These are phyloP conservation scores for Artemisia argyi DNA, from an alignment of 129 eudicot species.

Conservation along the genomic window DNA sequence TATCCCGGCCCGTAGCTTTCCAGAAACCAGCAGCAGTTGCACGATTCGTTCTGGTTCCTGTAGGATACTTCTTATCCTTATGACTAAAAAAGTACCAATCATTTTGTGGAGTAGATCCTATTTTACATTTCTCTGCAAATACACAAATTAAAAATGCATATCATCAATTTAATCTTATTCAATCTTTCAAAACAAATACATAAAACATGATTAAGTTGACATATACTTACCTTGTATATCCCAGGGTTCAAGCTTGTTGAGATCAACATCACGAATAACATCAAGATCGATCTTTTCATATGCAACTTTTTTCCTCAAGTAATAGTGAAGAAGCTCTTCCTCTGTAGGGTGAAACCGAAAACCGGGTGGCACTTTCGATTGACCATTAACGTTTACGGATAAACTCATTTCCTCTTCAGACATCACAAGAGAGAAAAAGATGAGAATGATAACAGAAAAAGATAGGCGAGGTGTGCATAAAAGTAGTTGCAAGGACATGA, in stretches of 20 bases:
- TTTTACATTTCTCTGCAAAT: slow-evolving; percentile 58
- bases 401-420: slow-evolving; percentile 44
- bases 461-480: slow-evolving; percentile 29
- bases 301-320: slow-evolving; percentile 62
- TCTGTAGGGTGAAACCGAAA: slow-evolving; percentile 74
- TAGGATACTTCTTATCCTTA: slow-evolving; percentile 71
- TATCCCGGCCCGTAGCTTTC: slow-evolving; percentile 76
- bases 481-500: slow-evolving; percentile 36
- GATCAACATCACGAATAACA: slow-evolving; percentile 81
- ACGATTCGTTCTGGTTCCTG: slow-evolving; percentile 66
- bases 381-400: slow-evolving; percentile 58
- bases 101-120: slow-evolving; percentile 76
- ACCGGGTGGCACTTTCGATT: slow-evolving; percentile 72
- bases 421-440: slow-evolving; percentile 17
- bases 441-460: slow-evolving; percentile 16
- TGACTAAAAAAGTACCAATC: slow-evolving; percentile 83
- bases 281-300: slow-evolving; percentile 66
- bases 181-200: not conserved
- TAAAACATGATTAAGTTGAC: not conserved
- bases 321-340: slow-evolving; percentile 66
- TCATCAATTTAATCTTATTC: not conserved
- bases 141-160: slow-evolving; percentile 14
- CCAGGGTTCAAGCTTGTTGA: slow-evolving; percentile 89
- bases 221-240: slow-evolving; percentile 61
- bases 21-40: slow-evolving; percentile 72